Evolutionary conservation across 1,139 yeast species (phyloP).

Genomic region (Candida tropicalis): DNA sequence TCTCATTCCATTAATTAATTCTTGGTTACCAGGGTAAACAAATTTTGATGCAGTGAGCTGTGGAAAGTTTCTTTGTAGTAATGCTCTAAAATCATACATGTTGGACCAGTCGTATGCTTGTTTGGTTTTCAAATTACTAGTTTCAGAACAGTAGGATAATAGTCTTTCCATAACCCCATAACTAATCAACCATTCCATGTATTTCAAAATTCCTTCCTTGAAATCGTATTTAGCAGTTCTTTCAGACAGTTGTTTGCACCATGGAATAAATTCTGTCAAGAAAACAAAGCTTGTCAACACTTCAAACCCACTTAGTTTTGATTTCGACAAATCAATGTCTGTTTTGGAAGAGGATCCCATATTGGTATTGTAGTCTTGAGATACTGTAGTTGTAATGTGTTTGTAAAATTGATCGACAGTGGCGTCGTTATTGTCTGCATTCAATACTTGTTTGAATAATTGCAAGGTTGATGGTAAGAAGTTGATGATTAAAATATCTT

Average conservation of each 20-base stretch:
- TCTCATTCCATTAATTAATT: conserved; percentile 23
- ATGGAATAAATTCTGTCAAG: conserved; percentile 63
- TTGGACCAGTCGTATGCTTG: conserved; percentile 41
- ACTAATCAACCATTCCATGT: conserved; percentile 42
- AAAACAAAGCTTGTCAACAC: conserved; percentile 54
- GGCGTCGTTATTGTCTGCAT: conserved; percentile 21
- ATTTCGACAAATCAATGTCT: conserved; percentile 49
- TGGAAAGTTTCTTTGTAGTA: conserved; percentile 69
- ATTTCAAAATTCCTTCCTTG: conserved; percentile 45
- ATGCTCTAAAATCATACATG: conserved; percentile 66
- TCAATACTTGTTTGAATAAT: conserved; percentile 36
- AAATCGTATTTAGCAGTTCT: conserved; percentile 56
- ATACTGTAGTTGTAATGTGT: conserved; percentile 21
- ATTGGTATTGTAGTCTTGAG: conserved; percentile 26
- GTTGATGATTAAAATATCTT: conserved; percentile 65
- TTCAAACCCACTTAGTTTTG: conserved; percentile 56
- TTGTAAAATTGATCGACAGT: conserved; percentile 33
- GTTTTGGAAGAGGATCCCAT: conserved; percentile 21
- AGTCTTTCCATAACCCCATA: conserved; percentile 83
- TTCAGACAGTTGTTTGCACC: conserved; percentile 59
- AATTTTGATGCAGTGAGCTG: conserved; percentile 47
- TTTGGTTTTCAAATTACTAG: conserved; percentile 40
- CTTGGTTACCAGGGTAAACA: conserved; percentile 29
- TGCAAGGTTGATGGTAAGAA: conserved; percentile 64
- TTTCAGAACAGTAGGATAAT: conserved; percentile 70